These are phyloP conservation scores for Rusavskia elegans DNA, from an alignment of 495 filamentous ascomycete species.

Conservation along the genomic window DNA sequence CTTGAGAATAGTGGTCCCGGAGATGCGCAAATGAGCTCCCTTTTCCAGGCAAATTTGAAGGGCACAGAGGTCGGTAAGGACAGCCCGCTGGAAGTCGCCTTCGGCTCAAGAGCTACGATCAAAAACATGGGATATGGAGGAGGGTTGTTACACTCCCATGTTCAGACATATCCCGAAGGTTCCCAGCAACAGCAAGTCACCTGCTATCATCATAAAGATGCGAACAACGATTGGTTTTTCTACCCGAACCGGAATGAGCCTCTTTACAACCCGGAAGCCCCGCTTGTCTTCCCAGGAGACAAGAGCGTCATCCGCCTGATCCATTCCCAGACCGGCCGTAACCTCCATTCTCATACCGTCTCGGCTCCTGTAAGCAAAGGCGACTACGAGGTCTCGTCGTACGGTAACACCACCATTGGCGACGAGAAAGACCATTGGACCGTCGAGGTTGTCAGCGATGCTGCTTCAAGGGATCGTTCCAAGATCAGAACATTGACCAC, in stretches of 20 bases:
- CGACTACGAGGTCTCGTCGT: conserved; percentile 83
- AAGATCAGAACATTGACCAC: conserved; percentile 87
- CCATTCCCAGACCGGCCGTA: conserved; percentile 89
- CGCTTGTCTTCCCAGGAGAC: conserved; percentile 60
- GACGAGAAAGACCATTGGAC: conserved; percentile 98
- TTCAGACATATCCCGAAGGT: conserved; percentile 92
- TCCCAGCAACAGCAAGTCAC: conserved; percentile 92
- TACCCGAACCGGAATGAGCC: conserved; percentile 70
- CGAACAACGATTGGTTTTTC: conserved; percentile 99
- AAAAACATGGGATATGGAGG: conserved; percentile 99
- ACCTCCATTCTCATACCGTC: conserved; percentile 85
- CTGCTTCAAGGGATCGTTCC: conserved; percentile 67
- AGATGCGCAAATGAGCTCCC: conserved; percentile 97
- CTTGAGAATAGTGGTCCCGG: conserved; percentile 89
- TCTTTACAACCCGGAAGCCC: conserved; percentile 53
- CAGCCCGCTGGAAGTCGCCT: conserved; percentile 79
- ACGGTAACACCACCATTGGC: conserved; percentile 91
- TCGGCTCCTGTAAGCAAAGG: conserved; percentile 77
- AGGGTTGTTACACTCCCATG: conserved; percentile 91
- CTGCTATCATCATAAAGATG: conserved; percentile 98
- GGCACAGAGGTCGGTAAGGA: conserved; percentile 89
- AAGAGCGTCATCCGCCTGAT: conserved; percentile 72
- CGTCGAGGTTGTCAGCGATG: conserved; percentile 81
- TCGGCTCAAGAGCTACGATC: conserved; percentile 77
- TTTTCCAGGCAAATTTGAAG: conserved; percentile 91